Percentiles rank a stretch among this genome's conserved stretches.
Evolutionary conservation across 148 eudicot genomes (phyloP).

Genomic region (Agrostemma githago): DNA sequence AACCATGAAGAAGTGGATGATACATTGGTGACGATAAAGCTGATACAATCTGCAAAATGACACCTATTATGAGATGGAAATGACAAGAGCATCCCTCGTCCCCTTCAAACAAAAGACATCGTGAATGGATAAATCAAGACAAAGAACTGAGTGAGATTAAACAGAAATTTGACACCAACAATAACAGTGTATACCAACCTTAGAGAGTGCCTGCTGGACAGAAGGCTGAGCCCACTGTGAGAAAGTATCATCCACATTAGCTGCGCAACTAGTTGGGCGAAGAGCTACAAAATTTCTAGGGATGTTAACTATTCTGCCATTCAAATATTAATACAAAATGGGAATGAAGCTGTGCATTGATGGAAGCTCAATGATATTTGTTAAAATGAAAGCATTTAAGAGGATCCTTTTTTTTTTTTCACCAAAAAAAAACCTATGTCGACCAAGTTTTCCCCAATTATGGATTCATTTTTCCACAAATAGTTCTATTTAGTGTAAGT

Average conservation of each 20-base stretch:
- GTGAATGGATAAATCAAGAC: background rate
- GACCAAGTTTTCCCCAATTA: slow-evolving; percentile 1
- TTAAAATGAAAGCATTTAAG: background rate
- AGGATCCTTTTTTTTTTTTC: background rate
- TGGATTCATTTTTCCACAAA: background rate
- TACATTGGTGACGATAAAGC: slow-evolving; percentile 54
- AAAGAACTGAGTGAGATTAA: background rate
- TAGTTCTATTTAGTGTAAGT: background rate
- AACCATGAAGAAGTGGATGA: slow-evolving; percentile 65
- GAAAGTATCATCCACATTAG: slow-evolving; percentile 54
- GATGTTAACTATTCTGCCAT: background rate
- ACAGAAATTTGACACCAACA: background rate
- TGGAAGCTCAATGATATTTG: slow-evolving; percentile 5
- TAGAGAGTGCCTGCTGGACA: slow-evolving; percentile 65
- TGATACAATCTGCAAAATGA: slow-evolving; percentile 62
- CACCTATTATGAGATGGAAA: slow-evolving; percentile 15
- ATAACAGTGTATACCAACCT: slow-evolving; percentile 36
- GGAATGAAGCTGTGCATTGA: background rate
- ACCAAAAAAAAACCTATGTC: background rate
- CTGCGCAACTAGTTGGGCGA: slow-evolving; percentile 53
- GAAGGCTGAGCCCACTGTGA: slow-evolving; percentile 68
- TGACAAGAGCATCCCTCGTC: background rate
- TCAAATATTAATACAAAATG: slow-evolving; percentile 5
- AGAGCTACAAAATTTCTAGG: slow-evolving; percentile 47
- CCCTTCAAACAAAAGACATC: background rate